These are phyloP conservation scores for Dacryopinax spathularia DNA, from an alignment of 768 basidiomycete species.

Conservation along the genomic window DNA sequence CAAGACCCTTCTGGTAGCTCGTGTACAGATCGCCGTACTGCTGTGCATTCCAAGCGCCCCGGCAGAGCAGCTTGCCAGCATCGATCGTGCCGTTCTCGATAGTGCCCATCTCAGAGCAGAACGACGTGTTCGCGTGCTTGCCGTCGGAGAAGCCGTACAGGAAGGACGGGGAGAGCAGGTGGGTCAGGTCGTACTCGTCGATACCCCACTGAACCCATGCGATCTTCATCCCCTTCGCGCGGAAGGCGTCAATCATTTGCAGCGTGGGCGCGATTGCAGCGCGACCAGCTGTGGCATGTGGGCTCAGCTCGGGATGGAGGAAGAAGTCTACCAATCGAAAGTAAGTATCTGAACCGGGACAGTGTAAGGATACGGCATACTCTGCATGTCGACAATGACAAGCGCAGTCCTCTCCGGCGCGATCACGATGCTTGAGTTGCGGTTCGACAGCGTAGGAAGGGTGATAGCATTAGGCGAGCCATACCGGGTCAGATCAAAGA, in stretches of 20 bases:
- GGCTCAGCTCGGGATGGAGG: slow-evolving; percentile 44
- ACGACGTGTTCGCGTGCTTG: not conserved
- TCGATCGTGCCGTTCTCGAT: not conserved
- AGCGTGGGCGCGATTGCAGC: slow-evolving; percentile 43
- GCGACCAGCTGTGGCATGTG: slow-evolving; percentile 38
- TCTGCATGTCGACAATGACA: slow-evolving; percentile 61
- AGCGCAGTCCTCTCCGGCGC: slow-evolving; percentile 37
- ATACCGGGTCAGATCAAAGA: not conserved
- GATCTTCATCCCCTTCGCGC: slow-evolving; percentile 39
- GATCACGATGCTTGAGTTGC: slow-evolving; percentile 27
- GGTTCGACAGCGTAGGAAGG: not conserved
- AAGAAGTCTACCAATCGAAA: slow-evolving; percentile 40
- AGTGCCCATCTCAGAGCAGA: not conserved
- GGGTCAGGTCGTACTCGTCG: not conserved
- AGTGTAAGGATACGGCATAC: slow-evolving; percentile 28
- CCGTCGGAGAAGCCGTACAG: not conserved
- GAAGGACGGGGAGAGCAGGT: not conserved
- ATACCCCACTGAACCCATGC: slow-evolving; percentile 41
- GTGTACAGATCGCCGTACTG: not conserved
- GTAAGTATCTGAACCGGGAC: slow-evolving; percentile 15
- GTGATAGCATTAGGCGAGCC: not conserved
- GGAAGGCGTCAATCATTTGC: slow-evolving; percentile 36
- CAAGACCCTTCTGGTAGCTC: not conserved
- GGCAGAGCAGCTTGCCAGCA: not conserved
- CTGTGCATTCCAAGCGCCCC: not conserved